phyloP scores from a whole-genome alignment of 2,329 filamentous ascomycete genomes.

The Fusarium cyanostomum region DNA sequence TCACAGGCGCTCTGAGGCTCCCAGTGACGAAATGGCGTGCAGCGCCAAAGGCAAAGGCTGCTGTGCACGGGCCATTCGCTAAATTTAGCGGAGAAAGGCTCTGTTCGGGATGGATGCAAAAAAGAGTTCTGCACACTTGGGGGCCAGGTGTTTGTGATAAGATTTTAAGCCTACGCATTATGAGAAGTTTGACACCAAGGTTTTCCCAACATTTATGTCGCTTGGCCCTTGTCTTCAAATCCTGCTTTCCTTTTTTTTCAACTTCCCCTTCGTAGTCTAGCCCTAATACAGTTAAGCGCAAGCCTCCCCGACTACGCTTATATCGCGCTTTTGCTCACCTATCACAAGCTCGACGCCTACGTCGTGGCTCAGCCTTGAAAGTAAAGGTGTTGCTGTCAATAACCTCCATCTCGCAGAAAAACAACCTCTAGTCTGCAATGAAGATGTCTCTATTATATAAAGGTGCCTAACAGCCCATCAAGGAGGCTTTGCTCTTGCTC shows the following conservation, averaged over 20 bases:
- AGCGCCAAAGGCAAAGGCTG: background rate
- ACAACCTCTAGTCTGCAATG: background rate
- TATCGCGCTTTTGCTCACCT: constrained; percentile 2
- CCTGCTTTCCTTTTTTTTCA: background rate
- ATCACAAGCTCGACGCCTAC: constrained; percentile 23
- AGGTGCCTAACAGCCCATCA: background rate
- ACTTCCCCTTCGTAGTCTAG: background rate
- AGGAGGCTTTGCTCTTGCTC: background rate
- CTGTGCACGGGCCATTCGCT: constrained; percentile 24
- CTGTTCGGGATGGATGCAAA: background rate
- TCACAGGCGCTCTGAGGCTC: constrained; percentile 19
- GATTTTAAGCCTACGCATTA: no score
- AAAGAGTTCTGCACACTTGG: background rate
- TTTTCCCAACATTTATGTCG: no score
- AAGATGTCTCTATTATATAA: constrained; percentile 3
- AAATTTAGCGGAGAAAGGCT: background rate
- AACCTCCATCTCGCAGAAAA: background rate
- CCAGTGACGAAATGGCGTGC: constrained; percentile 34
- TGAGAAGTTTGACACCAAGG: no score
- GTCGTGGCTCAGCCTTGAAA: constrained; percentile 19
- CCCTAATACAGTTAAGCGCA: constrained; percentile 5
- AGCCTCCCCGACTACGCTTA: constrained; percentile 7
- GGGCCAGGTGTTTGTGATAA: no score
- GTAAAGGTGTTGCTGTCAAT: constrained; percentile 12
- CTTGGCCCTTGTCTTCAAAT: background rate